Evolutionary conservation across 257 asterid species (phyloP).

Genomic region (Nicotiana attenuata): DNA sequence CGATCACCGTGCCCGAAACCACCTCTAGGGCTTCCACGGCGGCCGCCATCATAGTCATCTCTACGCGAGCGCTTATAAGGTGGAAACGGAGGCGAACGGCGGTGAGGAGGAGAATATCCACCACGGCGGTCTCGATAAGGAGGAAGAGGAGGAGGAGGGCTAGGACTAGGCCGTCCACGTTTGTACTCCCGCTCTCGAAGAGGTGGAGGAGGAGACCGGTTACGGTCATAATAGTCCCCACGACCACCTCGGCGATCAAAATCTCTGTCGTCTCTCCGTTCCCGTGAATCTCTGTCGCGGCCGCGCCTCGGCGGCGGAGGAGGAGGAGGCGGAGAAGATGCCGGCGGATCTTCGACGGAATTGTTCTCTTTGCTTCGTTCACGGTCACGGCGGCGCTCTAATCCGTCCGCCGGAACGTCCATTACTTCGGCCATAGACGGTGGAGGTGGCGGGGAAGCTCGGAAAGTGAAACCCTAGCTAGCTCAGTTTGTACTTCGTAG

Average conservation of each 20-base stretch:
- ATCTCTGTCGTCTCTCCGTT: conserved; percentile 78
- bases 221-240: conserved; percentile 65
- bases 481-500: background rate
- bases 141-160: conserved; percentile 94
- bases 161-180: conserved; percentile 67
- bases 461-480: conserved; percentile 15
- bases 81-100: conserved; percentile 42
- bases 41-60: conserved; percentile 78
- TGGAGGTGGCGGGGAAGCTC: background rate
- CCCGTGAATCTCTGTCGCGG: conserved; percentile 67
- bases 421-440: conserved; percentile 43
- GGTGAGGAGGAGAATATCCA: conserved; percentile 65
- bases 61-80: conserved; percentile 73
- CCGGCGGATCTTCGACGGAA: conserved; percentile 33
- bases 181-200: conserved; percentile 66
- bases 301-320: conserved; percentile 53
- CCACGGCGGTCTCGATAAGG: conserved; percentile 78
- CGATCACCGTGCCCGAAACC: conserved; percentile 80
- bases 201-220: conserved; percentile 73
- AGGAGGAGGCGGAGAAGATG: conserved; percentile 63
- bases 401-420: conserved; percentile 30
- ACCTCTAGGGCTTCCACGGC: conserved; percentile 84
- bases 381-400: conserved; percentile 26
- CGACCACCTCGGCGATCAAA: conserved; percentile 57
- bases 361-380: conserved; percentile 27